Base-by-base conservation (phyloP, 108 stramenopile species). In the Nannochloropsis salina region DNA sequence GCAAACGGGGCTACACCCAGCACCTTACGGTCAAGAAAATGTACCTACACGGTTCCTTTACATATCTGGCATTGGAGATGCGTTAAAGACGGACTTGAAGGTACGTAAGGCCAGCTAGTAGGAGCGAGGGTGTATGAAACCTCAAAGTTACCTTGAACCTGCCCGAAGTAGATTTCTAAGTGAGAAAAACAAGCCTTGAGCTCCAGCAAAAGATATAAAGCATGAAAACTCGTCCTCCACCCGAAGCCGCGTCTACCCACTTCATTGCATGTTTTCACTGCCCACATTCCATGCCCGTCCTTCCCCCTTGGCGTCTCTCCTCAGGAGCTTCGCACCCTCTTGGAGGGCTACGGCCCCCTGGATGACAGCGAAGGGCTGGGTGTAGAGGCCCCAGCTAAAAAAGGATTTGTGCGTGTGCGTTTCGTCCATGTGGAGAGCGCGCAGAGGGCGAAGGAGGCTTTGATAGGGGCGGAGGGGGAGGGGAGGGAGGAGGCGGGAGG, bases 11-110 rank as follows among this genome's bases (percentile, higher is more conserved):
- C 61, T 74, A 15, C 61, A 74, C 8, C 61, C 61, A n/a, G 61
- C 61, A n/a, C 61, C 61, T n/a, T 74, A 74, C n/a, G 61, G 61
- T n/a, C 61, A 74, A n/a, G 61, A 74, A 74, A 74, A 74, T 74
- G 61, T 74, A 1, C 61, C 61, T 2, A 74, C 61, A n/a, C 61
- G 61, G 2, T 74, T 74, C n/a, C n/a, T 74, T 15, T 74, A 74
- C 61, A 15, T 74, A 15, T 74, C 61, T 2, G 61, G 61, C 61
- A 74, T 74, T 3, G 61, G 61, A 74, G 61, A 74, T 74, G 61
- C 61, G 20, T n/a, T 74, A 4, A 74, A 74, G 61, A 74, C 61
- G 61, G 61, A 74, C 61, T 8, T 74, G 61, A 15, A 74, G 61
- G 61, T 74, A 6, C 20, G 61, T 74, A 2, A 3, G 15, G 10